Percentiles rank a stretch among this genome's conserved stretches.
Conservation (phyloP, 345 rosid genomes). For the Murraya paniculata region DNA sequence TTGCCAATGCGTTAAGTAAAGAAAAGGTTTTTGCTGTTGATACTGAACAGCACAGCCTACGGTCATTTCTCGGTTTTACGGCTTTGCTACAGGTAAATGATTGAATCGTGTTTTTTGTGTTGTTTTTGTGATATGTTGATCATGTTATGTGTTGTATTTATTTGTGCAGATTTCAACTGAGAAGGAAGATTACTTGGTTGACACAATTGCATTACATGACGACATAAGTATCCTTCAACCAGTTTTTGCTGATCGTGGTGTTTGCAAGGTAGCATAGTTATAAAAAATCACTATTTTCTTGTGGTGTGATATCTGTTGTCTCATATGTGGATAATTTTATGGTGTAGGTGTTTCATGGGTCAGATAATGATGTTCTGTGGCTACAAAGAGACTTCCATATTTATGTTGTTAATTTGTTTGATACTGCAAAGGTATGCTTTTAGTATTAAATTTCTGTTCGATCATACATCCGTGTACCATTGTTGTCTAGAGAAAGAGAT, state of each 20-base stretch:
- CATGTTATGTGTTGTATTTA: background rate
- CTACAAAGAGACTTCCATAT: conserved; percentile 94
- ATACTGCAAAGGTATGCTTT: conserved; percentile 80
- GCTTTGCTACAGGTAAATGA: conserved; percentile 69
- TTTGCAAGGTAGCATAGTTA: conserved; percentile 63
- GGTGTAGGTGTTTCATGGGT: conserved; percentile 88
- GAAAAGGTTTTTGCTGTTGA: conserved; percentile 67
- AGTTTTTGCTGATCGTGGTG: conserved; percentile 63
- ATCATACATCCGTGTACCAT: background rate
- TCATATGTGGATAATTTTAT: conserved; percentile 12
- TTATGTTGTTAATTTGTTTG: conserved; percentile 86
- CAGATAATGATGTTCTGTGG: conserved; percentile 94
- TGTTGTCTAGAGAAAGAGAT: background rate
- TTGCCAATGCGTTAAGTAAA: conserved; percentile 53
- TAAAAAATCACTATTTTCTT: background rate
- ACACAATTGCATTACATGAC: conserved; percentile 79
- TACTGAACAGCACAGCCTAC: conserved; percentile 87
- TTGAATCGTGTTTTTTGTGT: background rate
- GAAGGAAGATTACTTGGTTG: conserved; percentile 70
- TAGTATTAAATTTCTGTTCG: background rate
- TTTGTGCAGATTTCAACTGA: conserved; percentile 62
- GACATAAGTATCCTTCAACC: conserved; percentile 63
- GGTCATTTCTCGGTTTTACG: conserved; percentile 85
- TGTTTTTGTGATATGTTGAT: background rate
- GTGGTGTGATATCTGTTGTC: background rate